Conservation (phyloP, 495 filamentous ascomycete genomes). For the Sporormia fimetaria region DNA sequence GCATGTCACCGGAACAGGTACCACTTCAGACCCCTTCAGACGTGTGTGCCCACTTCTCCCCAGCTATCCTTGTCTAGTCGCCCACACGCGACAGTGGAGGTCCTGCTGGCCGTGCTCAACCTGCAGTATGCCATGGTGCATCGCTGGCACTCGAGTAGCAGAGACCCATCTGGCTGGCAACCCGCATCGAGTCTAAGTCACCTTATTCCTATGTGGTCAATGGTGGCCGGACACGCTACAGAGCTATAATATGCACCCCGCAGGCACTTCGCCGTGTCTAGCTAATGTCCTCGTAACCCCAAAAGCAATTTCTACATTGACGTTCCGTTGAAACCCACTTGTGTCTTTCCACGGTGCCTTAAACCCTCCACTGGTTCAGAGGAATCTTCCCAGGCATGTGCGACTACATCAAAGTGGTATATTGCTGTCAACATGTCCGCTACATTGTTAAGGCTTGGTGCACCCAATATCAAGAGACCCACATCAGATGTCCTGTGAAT, state of each 20-base stretch:
- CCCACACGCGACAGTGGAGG: constrained; percentile 8
- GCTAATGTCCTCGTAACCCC: too few relatives aligned
- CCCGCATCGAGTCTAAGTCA: too few relatives aligned
- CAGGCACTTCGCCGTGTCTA: too few relatives aligned
- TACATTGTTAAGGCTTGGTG: constrained; percentile 45
- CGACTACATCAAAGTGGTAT: constrained; percentile 44
- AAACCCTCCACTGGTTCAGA: not conserved
- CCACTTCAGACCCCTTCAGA: constrained; percentile 21
- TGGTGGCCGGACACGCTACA: too few relatives aligned
- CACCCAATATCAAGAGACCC: constrained; percentile 38
- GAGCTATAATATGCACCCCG: too few relatives aligned
- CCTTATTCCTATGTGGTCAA: too few relatives aligned
- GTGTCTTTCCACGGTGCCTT: not conserved
- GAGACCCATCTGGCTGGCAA: too few relatives aligned
- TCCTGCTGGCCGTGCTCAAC: constrained; percentile 4
- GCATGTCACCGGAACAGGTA: constrained; percentile 17
- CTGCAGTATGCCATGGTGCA: too few relatives aligned
- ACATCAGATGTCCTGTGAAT: constrained; percentile 38
- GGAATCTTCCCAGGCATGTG: constrained; percentile 35
- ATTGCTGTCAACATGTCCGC: constrained; percentile 40
- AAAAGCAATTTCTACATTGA: constrained; percentile 4
- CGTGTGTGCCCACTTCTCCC: constrained; percentile 16
- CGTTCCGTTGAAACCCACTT: not conserved
- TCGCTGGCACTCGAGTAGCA: too few relatives aligned
- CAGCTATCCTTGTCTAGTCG: constrained; percentile 8